phyloP scores from a whole-genome alignment of 1,284 basidiomycete genomes.

The Blastosporella zonata region DNA sequence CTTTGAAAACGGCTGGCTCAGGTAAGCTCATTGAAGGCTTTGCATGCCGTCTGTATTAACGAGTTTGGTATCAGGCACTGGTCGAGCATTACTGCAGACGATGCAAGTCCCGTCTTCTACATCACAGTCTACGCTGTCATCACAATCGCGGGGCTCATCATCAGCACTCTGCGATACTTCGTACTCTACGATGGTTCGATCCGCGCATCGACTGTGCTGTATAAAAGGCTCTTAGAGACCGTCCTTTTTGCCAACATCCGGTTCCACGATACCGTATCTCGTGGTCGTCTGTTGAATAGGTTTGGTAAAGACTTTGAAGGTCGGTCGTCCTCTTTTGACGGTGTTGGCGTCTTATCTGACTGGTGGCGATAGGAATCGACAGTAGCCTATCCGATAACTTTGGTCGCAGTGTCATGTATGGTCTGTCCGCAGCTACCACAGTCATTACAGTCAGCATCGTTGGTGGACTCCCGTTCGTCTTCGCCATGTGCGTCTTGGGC shows the following conservation, averaged over 20 bases:
- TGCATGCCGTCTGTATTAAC: conserved; percentile 14
- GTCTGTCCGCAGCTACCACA: conserved; percentile 57
- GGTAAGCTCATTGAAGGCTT: conserved; percentile 37
- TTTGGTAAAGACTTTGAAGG: conserved; percentile 96
- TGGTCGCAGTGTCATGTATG: conserved; percentile 70
- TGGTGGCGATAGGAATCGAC: conserved; percentile 63
- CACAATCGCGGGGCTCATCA: conserved; percentile 49
- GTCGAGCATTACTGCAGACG: conserved; percentile 50
- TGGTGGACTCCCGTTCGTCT: conserved; percentile 75
- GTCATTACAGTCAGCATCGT: conserved; percentile 77
- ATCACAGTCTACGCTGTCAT: conserved; percentile 73
- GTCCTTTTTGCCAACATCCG: conserved; percentile 90
- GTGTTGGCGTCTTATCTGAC: not conserved
- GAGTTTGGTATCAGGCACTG: conserved; percentile 46
- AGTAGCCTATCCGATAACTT: conserved; percentile 85
- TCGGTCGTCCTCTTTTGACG: conserved; percentile 22
- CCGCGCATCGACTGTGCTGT: conserved; percentile 31
- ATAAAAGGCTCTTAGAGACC: conserved; percentile 69
- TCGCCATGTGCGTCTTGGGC: conserved; percentile 59
- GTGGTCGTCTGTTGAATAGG: conserved; percentile 83
- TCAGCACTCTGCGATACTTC: conserved; percentile 67
- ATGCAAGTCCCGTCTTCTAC: conserved; percentile 65
- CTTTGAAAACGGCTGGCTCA: conserved; percentile 81
- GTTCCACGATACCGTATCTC: conserved; percentile 91
- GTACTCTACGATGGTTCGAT: conserved; percentile 63